A percentile compares a stretch with the other conserved stretches of the same genome.
These are phyloP conservation scores for Toxoplasma gondii DNA, from an alignment of 169 alveolate species.

Conservation along the genomic window DNA sequence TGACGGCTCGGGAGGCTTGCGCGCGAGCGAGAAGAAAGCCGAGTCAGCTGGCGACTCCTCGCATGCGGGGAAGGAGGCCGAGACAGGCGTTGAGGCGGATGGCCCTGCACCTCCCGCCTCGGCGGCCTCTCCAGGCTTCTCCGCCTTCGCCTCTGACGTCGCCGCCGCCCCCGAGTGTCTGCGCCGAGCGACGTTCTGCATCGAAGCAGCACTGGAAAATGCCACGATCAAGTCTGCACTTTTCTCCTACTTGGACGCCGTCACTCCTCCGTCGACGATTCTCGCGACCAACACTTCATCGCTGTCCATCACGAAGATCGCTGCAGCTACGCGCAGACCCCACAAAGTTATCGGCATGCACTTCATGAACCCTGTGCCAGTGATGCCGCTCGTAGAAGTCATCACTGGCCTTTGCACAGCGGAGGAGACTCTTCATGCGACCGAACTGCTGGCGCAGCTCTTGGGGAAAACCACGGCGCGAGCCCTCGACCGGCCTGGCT, in stretches of 20 bases:
- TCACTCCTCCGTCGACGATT: constrained; percentile 73
- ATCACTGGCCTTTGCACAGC: constrained; percentile 83
- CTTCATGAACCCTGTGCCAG: constrained; percentile 93
- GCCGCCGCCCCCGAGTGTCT: constrained; percentile 68
- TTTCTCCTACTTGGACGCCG: constrained; percentile 70
- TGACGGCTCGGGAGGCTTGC: not conserved
- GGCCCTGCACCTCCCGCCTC: no score
- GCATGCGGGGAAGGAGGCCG: constrained; percentile 56
- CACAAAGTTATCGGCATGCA: constrained; percentile 89
- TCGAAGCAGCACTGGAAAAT: constrained; percentile 85
- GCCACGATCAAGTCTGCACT: constrained; percentile 75
- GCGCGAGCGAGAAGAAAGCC: not conserved
- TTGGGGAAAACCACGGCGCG: constrained; percentile 49
- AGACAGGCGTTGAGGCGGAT: no score
- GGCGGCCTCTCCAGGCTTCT: constrained; percentile 57
- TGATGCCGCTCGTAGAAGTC: constrained; percentile 87
- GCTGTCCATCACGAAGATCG: constrained; percentile 87
- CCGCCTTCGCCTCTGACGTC: not conserved
- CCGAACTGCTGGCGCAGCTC: constrained; percentile 57
- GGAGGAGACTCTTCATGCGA: constrained; percentile 75
- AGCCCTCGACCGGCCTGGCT: constrained; percentile 84
- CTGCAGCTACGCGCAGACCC: constrained; percentile 82
- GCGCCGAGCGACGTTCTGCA: constrained; percentile 68
- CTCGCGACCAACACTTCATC: constrained; percentile 90
- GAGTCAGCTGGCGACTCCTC: not conserved